A percentile compares a stretch with the other conserved stretches of the same genome.
phyloP scores from a whole-genome alignment of 106 monocot species.

The Vanilla planifolia region DNA sequence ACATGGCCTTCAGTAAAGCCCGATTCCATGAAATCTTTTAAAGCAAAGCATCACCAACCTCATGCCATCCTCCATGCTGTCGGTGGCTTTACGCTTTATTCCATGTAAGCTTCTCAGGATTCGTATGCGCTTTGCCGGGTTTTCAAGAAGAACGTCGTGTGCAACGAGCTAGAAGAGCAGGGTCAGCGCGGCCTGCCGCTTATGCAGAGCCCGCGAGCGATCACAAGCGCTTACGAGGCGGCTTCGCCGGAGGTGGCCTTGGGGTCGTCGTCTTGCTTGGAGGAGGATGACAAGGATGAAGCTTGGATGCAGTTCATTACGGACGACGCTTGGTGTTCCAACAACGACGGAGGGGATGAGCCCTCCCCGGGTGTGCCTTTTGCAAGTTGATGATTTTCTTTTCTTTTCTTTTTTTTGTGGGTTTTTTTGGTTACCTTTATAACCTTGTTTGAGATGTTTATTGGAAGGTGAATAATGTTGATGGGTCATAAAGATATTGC shows the following conservation, averaged over 20 bases:
- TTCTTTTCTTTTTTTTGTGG: not conserved
- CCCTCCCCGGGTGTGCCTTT: constrained; percentile 20
- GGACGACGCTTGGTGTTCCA: constrained; percentile 77
- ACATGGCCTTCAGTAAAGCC: not conserved
- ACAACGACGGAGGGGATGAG: constrained; percentile 26
- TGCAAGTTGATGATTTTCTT: not conserved
- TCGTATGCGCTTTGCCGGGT: constrained; percentile 84
- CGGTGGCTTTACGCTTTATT: constrained; percentile 30
- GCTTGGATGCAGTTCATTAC: constrained; percentile 97
- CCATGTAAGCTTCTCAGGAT: constrained; percentile 35
- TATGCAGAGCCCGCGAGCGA: constrained; percentile 22
- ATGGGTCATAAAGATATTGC: too few relatives aligned
- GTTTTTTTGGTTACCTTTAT: too few relatives aligned
- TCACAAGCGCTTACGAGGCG: constrained; percentile 22
- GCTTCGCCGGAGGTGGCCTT: constrained; percentile 38
- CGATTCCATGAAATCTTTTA: constrained; percentile 3
- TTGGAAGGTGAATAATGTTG: too few relatives aligned
- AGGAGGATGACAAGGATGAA: constrained; percentile 72
- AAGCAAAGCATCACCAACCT: not conserved
- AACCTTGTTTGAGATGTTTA: too few relatives aligned
- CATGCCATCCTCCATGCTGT: constrained; percentile 11
- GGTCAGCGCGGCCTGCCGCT: constrained; percentile 32
- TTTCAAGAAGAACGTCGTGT: constrained; percentile 78
- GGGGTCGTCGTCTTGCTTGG: constrained; percentile 51
- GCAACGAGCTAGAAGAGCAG: constrained; percentile 37